Base-by-base conservation (phyloP, 257 asterid genomes). In the Fraxinus excelsior region DNA sequence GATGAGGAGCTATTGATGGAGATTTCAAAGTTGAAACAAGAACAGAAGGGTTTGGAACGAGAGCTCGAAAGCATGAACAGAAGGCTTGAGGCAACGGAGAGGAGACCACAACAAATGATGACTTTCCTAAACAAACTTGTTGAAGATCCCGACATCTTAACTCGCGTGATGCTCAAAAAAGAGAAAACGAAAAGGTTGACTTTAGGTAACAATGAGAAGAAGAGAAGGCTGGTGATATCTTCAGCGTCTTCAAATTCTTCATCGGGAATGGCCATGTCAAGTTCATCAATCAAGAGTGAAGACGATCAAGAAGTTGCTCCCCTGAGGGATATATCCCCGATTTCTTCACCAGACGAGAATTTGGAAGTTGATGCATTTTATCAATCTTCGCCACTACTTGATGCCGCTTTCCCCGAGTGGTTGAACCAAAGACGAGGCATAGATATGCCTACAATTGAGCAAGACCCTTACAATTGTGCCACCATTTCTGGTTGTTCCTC, bases 71-170 rank as follows among this genome's bases (percentile, higher is more conserved):
- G 79, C 70, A 92, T 94, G 98, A 91, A 87, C 88, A 87, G 74
- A 34, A 80, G 98, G 83, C 83, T 94, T 0, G 97, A 94, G 81
- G 91, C 96, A 18, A 92, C 98, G 5, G 98, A 94, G 88, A 84
- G 86, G 56, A 79, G 97, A n/a, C 98, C 98, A 9, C 91, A 86
- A 26, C 96, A 92, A 42, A 84, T 94, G 95, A 88, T 92, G 97
- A 81, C 91, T n/a, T 94, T 94, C 85, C 62, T 94, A 74, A 82
- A 85, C 85, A 94, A 90, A 82, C 89, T 88, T 0, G 96, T 85
- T 5, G 88, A 92, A 11, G 94, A 91, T 69, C 98, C 98, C 0
- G 88, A 90, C 3, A 86, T 94, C 18, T 12, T 94, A 74, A 90
- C 94, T 0, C 84, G 82, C 1, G 87, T 89, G 90, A 82, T 92